A percentile compares a stretch with the other conserved stretches of the same genome.
These are phyloP conservation scores for Cokeromyces recurvatus DNA, from an alignment of 371 early-diverging fungal genomes.

Conservation along the genomic window DNA sequence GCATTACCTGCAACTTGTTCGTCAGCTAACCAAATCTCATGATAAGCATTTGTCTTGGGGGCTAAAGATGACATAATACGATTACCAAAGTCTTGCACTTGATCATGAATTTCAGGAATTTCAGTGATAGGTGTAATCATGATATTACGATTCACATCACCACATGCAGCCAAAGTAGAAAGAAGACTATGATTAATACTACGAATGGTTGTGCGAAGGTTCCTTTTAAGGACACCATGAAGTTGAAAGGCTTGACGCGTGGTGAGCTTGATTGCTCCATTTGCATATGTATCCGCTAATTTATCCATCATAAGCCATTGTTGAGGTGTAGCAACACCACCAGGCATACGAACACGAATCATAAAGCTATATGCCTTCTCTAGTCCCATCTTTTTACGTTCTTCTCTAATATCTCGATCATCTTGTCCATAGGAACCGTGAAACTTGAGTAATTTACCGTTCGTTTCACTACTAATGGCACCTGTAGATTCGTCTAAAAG, in stretches of 20 bases:
- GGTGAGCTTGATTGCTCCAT: conserved; percentile 87
- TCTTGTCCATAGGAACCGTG: conserved; percentile 96
- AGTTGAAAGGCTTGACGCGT: conserved; percentile 95
- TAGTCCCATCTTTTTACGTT: conserved; percentile 76
- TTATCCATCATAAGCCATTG: conserved; percentile 94
- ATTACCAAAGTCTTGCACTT: conserved; percentile 69
- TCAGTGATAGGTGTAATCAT: conserved; percentile 86
- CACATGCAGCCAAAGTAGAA: conserved; percentile 93
- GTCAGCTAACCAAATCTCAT: conserved; percentile 94
- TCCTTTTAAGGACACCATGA: conserved; percentile 89
- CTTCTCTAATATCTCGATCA: conserved; percentile 89
- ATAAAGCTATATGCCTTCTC: conserved; percentile 93
- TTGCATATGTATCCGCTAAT: conserved; percentile 76
- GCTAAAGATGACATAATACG: conserved; percentile 71
- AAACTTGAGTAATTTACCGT: conserved; percentile 91
- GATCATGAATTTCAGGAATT: conserved; percentile 71
- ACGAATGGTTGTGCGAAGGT: conserved; percentile 81
- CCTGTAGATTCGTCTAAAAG: conserved; percentile 83
- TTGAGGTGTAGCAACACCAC: conserved; percentile 79
- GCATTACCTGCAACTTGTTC: conserved; percentile 78
- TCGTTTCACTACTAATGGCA: conserved; percentile 77
- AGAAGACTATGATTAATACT: conserved; percentile 84
- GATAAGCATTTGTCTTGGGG: conserved; percentile 87
- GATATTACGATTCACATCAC: conserved; percentile 96
- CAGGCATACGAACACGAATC: conserved; percentile 93